Evolutionary conservation across 345 rosid genomes (phyloP), one percentile per base, ranked within the genome.

Genomic region (Eucalyptus camaldulensis): DNA sequence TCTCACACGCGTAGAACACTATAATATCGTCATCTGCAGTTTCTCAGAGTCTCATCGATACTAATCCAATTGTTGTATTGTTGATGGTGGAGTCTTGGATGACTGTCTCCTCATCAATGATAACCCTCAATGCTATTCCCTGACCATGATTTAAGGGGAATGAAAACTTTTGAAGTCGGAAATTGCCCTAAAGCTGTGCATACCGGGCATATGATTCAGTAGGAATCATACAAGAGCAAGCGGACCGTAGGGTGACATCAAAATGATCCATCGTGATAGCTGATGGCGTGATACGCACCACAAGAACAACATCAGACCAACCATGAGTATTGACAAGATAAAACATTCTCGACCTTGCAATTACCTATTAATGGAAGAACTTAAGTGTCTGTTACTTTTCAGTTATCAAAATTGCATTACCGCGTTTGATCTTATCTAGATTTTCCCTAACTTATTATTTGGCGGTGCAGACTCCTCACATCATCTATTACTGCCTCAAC

Each of bases 71-170:
- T 80, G 97, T 95, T 85, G 95, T 99, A 91, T 96, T 98, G 95
- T 97, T 96, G 91, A 96, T 96, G 90, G 99, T 95, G 50, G 97
- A 95, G 92, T 98, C 98, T 87, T 95, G 99, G 90, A 98, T 96
- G 87, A 95, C 95, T 91, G 97, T 98, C 91, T 96, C 97, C 93
- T 96, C 97, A 93, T 98, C 99, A 87, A 98, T 97, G 88, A 97
- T 94, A 33, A 99, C 98, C 88, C 99, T 93, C 92, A 94, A 81
- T 58, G 99, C 99, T 88, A 98, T 93, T 89, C 99, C 99, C 98
- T 96, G 92, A 24, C 14, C 14, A 37, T 10, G 47, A 76, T 76
- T 37, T 21, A 37, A 76, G 29, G 47, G 9, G 27, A 76, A 76
- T 40, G 83, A 76, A 44, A 76, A 40, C 27, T 76, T 76, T 37